These are phyloP conservation scores for Leptographium lundbergii DNA, from an alignment of 2,329 filamentous ascomycete species.

Conservation along the genomic window DNA sequence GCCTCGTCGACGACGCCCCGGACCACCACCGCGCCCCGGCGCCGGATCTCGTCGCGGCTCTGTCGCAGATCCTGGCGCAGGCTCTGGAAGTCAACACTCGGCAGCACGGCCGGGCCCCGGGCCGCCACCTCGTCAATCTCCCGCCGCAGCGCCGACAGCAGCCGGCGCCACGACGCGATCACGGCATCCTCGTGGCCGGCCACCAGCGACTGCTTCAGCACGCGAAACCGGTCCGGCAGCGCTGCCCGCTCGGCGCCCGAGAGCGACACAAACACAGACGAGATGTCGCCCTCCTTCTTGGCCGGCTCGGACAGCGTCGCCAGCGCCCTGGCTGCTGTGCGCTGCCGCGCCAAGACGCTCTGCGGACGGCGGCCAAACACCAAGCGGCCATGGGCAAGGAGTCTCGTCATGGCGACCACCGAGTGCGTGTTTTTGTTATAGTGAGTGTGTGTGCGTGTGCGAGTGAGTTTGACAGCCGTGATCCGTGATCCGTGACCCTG, in stretches of 20 bases:
- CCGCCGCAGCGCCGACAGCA: constrained; percentile 11
- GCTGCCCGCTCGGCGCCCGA: constrained; percentile 31
- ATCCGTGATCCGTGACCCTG: too few species aligned
- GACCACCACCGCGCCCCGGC: constrained; percentile 51
- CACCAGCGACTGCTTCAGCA: constrained; percentile 41
- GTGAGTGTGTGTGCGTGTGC: too few species aligned
- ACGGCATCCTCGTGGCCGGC: constrained; percentile 35
- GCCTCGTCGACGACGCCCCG: constrained; percentile 50
- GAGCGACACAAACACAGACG: constrained; percentile 47
- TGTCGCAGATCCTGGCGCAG: constrained; percentile 25
- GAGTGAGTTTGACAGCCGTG: too few species aligned
- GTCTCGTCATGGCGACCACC: neutral
- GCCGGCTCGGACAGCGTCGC: neutral
- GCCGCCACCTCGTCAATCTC: constrained; percentile 27
- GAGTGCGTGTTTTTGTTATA: neutral
- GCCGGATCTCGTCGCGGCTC: constrained; percentile 37
- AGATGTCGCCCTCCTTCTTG: constrained; percentile 49
- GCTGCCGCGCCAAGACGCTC: too few species aligned
- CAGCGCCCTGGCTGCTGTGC: neutral
- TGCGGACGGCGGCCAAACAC: too few species aligned
- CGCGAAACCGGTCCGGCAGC: constrained; percentile 41
- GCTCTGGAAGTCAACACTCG: constrained; percentile 34
- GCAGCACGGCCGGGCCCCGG: constrained; percentile 35
- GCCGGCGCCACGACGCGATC: constrained; percentile 17
- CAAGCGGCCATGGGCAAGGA: neutral